Base-by-base conservation (phyloP, 1,284 basidiomycete genomes). In the Coniferiporia sulphurascens region DNA sequence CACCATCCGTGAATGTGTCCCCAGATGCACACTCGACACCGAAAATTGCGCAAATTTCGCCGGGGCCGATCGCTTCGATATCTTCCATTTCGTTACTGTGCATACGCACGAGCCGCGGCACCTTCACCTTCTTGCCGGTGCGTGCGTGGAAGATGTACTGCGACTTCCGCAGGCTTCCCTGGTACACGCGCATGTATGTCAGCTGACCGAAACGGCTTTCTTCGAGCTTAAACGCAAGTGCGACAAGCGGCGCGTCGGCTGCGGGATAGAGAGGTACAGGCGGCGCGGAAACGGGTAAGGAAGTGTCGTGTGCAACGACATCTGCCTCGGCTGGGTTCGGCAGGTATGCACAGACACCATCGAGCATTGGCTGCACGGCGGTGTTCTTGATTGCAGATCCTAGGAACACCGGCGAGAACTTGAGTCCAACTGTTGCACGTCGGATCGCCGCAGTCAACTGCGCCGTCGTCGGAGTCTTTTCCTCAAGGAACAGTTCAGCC, bases 61-160 rank as follows among this genome's bases (percentile, higher is more conserved):
- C 97, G n/a, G 96, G 93, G 0, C 93, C 93, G 66, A 99, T 91
- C 43, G 85, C 84, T 49, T 96, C 90, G 60, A 99, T 91, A 68
- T 99, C 97, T 84, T 99, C 97, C 97, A 99, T 98, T 75, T 99
- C 96, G 69, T 99, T 93, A 71, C 89, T 89, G 75, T 99, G 97
- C 97, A 99, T 98, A 61, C 95, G 84, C 61, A 98, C 97, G 63
- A 99, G 78, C 52, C 96, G 83, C 7, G 96, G 95, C n/a, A 99
- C 93, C 76, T 99, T 98, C 76, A 98, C 92, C 75, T 89, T 93
- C 81, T 98, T 99, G 54, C 95, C 97, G 19, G 95, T 96, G 48
- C 95, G 82, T 4, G 93, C 93, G 70, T 99, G 98, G 77, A 83
- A 95, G 69, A 99, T 96, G 64, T 88, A 80, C 61, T 82, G 84